Evolutionary conservation across 176 grass and related monocot species (phyloP).

Genomic region (barley (Hordeum vulgare)): MorexV3_pseudomolecules_assembly NC_058520.1:551314290-551314789

Average conservation of each 20-base stretch:
- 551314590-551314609: background rate
- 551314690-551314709: background rate
- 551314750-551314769: background rate
- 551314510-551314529: background rate
- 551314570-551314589: background rate
- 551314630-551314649: conserved; percentile 26
- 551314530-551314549: too few relatives aligned
- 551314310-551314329: conserved; percentile 30
- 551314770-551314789: background rate
- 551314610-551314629: background rate
- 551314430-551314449: background rate
- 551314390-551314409: background rate
- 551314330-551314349: background rate
- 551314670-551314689: background rate
- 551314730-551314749: background rate
- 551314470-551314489: background rate
- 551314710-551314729: background rate
- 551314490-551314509: background rate
- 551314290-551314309: conserved; percentile 29
- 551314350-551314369: conserved; percentile 9
- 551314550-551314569: too few relatives aligned
- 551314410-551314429: background rate
- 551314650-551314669: background rate
- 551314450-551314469: background rate
- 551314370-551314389: background rate